Percentiles rank a stretch among this genome's conserved stretches.
These are phyloP conservation scores for Hypsizygus marmoreus DNA, from an alignment of 768 basidiomycete genomes.

Conservation along the genomic window DNA sequence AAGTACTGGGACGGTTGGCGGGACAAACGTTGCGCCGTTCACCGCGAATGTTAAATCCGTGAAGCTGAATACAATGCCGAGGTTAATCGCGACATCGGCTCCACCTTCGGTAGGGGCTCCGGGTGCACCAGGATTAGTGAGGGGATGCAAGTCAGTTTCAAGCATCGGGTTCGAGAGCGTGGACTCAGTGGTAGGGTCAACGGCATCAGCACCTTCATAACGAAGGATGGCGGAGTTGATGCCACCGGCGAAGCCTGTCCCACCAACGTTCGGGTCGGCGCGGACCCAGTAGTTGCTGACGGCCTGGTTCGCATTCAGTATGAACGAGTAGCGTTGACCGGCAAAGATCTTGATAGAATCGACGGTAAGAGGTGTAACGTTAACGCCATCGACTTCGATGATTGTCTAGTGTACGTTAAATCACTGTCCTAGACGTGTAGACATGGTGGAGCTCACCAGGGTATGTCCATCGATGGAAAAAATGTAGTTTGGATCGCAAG, in stretches of 20 bases:
- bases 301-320: constrained; percentile 46
- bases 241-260: constrained; percentile 31
- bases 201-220: constrained; percentile 42
- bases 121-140: constrained; percentile 26
- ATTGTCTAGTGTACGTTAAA: too few species aligned
- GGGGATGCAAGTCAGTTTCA: constrained; percentile 43
- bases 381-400: constrained; percentile 52
- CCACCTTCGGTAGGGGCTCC: constrained; percentile 33
- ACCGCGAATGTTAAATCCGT: constrained; percentile 20
- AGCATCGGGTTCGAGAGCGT: constrained; percentile 26
- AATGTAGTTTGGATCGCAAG: too few species aligned
- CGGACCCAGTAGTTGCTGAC: constrained; percentile 55
- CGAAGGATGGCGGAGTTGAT: constrained; percentile 54
- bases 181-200: constrained; percentile 42
- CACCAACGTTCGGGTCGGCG: constrained; percentile 26
- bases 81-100: constrained; percentile 42
- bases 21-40: constrained; percentile 32
- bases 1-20: constrained; percentile 47
- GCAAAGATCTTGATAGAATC: constrained; percentile 45
- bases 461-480: too few species aligned
- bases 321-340: constrained; percentile 31
- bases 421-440: too few species aligned
- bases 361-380: constrained; percentile 41
- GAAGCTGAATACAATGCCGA: constrained; percentile 27
- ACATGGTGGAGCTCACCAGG: too few species aligned